Evolutionary conservation across 1,139 yeast species (phyloP), one percentile per base, ranked within the genome.

Genomic region (Candida sp.): DNA sequence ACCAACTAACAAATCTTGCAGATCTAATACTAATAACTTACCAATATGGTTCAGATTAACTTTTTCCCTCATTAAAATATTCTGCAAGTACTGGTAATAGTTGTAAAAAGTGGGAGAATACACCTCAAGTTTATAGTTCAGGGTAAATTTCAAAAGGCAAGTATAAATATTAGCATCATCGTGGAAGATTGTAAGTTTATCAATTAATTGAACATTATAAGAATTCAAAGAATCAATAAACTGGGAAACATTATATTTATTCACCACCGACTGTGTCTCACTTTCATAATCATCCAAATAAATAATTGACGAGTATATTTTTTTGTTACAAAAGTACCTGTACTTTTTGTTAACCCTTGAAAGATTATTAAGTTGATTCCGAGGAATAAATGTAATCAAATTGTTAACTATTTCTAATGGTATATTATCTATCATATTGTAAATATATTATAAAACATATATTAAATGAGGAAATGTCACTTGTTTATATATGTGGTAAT

Each of bases 31-130:
- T 3, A 56, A 45, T 38, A 45, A 54, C 21, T 54, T 52, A 41
- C 51, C 54, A 11, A 25, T 25, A 7, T 11, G 29, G 29, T 25
- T 7, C 44, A 60, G 38, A 53, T 53, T 41, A 46, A 46, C 21
- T 46, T 47, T 12, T 65, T 50, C 37, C 60, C 49, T 43, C 58
- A 61, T 36, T 47, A 49, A 33, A 56, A 49, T 36, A 15, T 29
- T 37, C 15, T 21, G 29, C 11, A 37, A 30, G 21, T 23, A 37
- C 8, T 22, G 30, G 22, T 37, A 32, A 22, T 37, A 37, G 7
- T 37, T 37, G 5, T 41, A 61, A 65, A 43, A 54, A 53, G 44
- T 60, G 60, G 32, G 50, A 50, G 34, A 60, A 51, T 50, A 47
- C 8, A 45, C 49, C 12, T 46, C 44, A 38, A 53, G 43, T 33